Percentiles rank a stretch among this genome's conserved stretches.
Conservation (phyloP, 495 filamentous ascomycete species). For the Lepidopterella palustris region DNA sequence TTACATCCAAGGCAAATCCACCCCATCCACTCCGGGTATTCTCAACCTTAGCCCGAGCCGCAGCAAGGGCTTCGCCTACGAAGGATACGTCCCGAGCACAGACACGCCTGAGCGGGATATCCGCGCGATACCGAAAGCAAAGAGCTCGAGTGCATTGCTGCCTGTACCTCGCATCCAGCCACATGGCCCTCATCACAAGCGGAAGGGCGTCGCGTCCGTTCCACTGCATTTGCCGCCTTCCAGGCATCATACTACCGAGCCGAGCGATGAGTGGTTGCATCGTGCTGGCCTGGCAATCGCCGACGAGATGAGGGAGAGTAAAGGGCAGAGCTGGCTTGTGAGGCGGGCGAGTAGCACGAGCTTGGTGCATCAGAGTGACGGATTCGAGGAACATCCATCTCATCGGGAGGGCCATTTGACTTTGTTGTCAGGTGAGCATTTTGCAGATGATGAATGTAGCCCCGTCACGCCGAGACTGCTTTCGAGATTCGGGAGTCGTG, state of each 20-base stretch:
- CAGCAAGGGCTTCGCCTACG: constrained; percentile 25
- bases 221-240: constrained; percentile 2
- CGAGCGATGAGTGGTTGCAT: constrained; percentile 36
- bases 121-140: constrained; percentile 32
- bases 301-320: constrained; percentile 32
- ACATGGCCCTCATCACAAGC: constrained; percentile 8
- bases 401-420: constrained; percentile 17
- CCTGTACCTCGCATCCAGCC: constrained; percentile 3
- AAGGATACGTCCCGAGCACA: constrained; percentile 21
- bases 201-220: constrained; percentile 9
- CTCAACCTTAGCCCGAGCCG: constrained; percentile 36
- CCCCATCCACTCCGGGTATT: constrained; percentile 38
- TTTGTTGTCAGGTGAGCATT: constrained; percentile 23
- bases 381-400: constrained; percentile 24
- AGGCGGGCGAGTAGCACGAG: constrained; percentile 33
- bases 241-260: constrained; percentile 21
- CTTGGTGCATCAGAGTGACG: constrained; percentile 23
- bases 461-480: constrained; percentile 23
- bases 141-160: constrained; percentile 32
- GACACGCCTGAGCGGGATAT: constrained; percentile 14
- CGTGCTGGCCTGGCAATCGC: constrained; percentile 35
- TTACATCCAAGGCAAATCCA: constrained; percentile 37
- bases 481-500: constrained; percentile 25
- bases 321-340: constrained; percentile 39
- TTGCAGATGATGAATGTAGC: constrained; percentile 21